These are phyloP conservation scores for Papilionanthe hybrid DNA, from an alignment of 116 monocot species.

Conservation along the genomic window DNA sequence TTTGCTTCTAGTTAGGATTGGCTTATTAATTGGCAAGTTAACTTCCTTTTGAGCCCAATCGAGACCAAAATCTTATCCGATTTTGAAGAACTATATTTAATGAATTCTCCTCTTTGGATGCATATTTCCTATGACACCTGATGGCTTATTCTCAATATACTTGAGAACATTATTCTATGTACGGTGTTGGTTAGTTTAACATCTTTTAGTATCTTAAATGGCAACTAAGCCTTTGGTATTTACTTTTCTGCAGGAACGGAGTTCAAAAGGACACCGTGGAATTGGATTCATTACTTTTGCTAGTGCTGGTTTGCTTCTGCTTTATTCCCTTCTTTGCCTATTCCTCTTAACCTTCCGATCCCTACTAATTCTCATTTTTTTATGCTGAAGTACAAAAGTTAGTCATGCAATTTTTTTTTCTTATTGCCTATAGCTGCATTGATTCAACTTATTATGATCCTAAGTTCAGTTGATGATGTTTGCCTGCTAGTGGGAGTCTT, in stretches of 20 bases:
- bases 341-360: neutral
- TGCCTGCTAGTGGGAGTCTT: neutral
- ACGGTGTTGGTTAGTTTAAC: neutral
- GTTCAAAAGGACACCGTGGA: slow-evolving; percentile 83
- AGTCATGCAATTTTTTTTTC: neutral
- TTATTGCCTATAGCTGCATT: neutral
- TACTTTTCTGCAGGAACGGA: slow-evolving; percentile 54
- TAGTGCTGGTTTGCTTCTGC: slow-evolving; percentile 51
- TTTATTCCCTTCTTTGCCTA: neutral
- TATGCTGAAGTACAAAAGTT: neutral
- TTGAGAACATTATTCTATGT: neutral
- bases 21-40: too few relatives aligned
- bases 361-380: neutral
- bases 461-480: neutral
- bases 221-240: neutral
- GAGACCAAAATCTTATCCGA: too few relatives aligned
- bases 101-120: neutral
- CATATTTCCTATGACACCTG: neutral
- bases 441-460: neutral
- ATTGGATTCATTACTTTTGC: slow-evolving; percentile 96
- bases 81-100: neutral
- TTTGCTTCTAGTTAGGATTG: too few relatives aligned
- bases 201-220: neutral
- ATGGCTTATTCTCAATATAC: neutral
- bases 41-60: too few relatives aligned